A percentile compares a stretch with the other conserved stretches of the same genome.
Evolutionary conservation across 2,329 filamentous ascomycete species (phyloP).

Genomic region (Epichloe baconii): DNA sequence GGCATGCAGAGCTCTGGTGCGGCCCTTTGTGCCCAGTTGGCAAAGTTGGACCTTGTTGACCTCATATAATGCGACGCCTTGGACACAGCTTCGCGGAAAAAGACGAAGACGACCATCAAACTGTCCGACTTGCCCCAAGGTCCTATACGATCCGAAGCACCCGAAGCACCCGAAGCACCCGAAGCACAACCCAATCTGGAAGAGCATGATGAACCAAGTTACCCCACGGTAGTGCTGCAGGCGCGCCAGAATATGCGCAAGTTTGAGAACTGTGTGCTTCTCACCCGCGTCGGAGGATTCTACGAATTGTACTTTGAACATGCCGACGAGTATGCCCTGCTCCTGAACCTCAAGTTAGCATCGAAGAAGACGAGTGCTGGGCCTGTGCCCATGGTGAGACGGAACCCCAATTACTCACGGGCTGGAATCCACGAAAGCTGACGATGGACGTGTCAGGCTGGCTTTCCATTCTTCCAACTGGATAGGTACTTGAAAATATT

Average conservation of each 20-base stretch:
- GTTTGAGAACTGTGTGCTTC: conserved; percentile 78
- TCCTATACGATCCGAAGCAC: conserved; percentile 18
- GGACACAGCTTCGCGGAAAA: conserved; percentile 32
- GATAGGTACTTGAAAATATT: conserved; percentile 87
- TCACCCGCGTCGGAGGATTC: conserved; percentile 89
- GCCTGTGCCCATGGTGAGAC: conserved; percentile 67
- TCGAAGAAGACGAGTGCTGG: conserved; percentile 68
- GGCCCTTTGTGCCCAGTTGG: background rate
- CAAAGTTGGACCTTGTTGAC: background rate
- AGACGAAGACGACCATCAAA: conserved; percentile 39
- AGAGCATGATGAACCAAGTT: conserved; percentile 38
- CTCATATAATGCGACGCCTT: background rate
- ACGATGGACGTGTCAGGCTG: conserved; percentile 41
- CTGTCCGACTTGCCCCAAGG: conserved; percentile 47
- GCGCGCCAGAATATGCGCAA: conserved; percentile 80
- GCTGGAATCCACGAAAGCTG: conserved; percentile 3
- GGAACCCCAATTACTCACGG: background rate
- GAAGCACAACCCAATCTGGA: conserved; percentile 17
- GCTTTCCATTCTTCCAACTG: conserved; percentile 86
- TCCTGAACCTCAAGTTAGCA: conserved; percentile 78
- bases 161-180: conserved; percentile 7
- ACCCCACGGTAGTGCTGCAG: conserved; percentile 82
- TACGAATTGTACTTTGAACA: conserved; percentile 98
- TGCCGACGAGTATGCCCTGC: conserved; percentile 73
- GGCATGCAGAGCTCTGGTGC: background rate